These are phyloP conservation scores for Imleria badia DNA, from an alignment of 768 basidiomycete genomes.

Conservation along the genomic window DNA sequence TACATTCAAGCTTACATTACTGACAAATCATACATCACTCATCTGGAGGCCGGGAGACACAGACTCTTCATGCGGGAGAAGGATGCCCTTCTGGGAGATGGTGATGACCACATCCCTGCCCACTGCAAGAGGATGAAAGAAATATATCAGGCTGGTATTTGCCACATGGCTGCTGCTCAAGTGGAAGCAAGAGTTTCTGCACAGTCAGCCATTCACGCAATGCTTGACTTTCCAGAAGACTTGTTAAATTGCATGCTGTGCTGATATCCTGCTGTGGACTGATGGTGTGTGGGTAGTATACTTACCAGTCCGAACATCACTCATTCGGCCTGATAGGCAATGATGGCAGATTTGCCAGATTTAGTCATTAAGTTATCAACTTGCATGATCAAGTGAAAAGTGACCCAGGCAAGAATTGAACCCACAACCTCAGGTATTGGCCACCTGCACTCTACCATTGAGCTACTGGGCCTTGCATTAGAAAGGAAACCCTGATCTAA, in stretches of 20 bases:
- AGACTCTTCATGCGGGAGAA: constrained; percentile 3
- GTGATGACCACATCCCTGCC: neutral
- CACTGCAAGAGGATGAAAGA: constrained; percentile 2
- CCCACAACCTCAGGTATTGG: too few relatives aligned
- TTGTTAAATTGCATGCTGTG: neutral
- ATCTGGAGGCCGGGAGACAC: constrained; percentile 5
- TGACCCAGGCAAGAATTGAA: too few relatives aligned
- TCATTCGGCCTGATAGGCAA: too few relatives aligned
- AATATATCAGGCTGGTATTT: neutral
- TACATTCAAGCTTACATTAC: constrained; percentile 9
- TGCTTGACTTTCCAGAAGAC: neutral
- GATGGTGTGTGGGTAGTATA: constrained; percentile 2
- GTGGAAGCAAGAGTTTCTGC: constrained; percentile 3
- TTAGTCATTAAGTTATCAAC: too few relatives aligned
- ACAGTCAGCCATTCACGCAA: neutral
- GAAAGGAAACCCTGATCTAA: too few relatives aligned
- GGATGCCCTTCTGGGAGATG: neutral
- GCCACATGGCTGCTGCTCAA: constrained; percentile 1
- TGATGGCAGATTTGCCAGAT: too few relatives aligned
- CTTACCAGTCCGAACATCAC: too few relatives aligned
- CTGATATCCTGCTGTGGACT: neutral
- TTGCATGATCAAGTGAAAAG: too few relatives aligned
- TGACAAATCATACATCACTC: constrained; percentile 1
- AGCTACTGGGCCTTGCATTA: too few relatives aligned
- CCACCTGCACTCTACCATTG: too few relatives aligned